A percentile compares a stretch with the other conserved stretches of the same genome.
Evolutionary conservation across 1,139 yeast species (phyloP).

Genomic region (Kodamaea fungicola): DNA sequence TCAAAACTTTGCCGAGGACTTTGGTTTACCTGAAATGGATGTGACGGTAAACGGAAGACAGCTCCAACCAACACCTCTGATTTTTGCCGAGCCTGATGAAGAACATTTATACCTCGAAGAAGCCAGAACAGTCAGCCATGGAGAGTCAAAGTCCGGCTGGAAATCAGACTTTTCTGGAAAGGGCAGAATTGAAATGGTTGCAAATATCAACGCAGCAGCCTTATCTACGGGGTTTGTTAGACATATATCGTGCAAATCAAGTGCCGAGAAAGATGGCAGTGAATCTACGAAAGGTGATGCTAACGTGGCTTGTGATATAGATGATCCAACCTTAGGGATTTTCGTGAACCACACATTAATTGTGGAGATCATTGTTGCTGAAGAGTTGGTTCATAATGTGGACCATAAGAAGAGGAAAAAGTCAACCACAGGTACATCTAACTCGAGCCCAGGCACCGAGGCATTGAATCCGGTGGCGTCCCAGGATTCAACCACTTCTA

Average conservation of each 20-base stretch:
- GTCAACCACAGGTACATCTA: conserved; percentile 4
- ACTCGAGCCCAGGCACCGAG: neutral
- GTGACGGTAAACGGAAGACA: neutral
- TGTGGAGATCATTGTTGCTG: conserved; percentile 90
- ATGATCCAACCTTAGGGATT: conserved; percentile 78
- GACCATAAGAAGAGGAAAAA: conserved; percentile 10
- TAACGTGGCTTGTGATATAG: conserved; percentile 73
- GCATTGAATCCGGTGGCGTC: conserved; percentile 16
- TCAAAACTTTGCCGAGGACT: conserved; percentile 32
- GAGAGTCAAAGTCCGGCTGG: conserved; percentile 90
- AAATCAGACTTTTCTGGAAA: conserved; percentile 78
- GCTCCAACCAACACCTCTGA: conserved; percentile 8
- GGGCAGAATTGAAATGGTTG: conserved; percentile 76
- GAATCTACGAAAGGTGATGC: conserved; percentile 40
- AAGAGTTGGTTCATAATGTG: conserved; percentile 58
- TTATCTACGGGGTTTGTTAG: conserved; percentile 54
- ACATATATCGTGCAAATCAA: conserved; percentile 26
- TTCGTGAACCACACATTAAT: conserved; percentile 71
- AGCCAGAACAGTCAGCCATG: conserved; percentile 65
- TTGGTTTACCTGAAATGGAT: conserved; percentile 8
- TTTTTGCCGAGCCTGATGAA: conserved; percentile 3
- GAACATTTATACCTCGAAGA: conserved; percentile 62
- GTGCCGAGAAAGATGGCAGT: conserved; percentile 26
- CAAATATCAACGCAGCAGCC: conserved; percentile 57
- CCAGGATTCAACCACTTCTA: conserved; percentile 19